Conservation (phyloP, 2,329 filamentous ascomycete genomes). For the Clarireedia sp. region DNA sequence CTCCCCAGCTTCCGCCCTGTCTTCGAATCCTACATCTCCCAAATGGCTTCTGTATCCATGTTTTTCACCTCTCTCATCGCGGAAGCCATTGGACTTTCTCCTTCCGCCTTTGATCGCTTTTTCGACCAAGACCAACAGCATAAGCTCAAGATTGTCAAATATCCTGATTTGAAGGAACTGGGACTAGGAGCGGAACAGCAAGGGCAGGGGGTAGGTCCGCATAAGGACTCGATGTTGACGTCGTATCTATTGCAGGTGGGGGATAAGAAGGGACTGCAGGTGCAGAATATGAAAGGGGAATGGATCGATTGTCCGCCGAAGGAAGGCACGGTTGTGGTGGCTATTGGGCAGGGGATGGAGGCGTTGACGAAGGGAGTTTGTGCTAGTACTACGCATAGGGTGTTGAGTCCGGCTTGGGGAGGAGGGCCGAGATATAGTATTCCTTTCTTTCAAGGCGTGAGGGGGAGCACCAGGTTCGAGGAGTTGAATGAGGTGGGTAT, state of each 20-base stretch:
- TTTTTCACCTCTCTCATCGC: slow-evolving; percentile 74
- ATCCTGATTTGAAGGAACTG: slow-evolving; percentile 62
- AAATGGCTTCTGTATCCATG: slow-evolving; percentile 65
- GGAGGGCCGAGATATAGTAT: slow-evolving; percentile 69
- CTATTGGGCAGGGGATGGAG: slow-evolving; percentile 81
- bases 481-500: slow-evolving; percentile 40
- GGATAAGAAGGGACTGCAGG: slow-evolving; percentile 68
- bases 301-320: slow-evolving; percentile 82
- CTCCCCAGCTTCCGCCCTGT: slow-evolving; percentile 61
- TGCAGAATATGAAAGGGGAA: slow-evolving; percentile 67
- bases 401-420: slow-evolving; percentile 64
- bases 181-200: slow-evolving; percentile 34
- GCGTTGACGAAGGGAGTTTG: slow-evolving; percentile 79
- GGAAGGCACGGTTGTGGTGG: slow-evolving; percentile 71
- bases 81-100: slow-evolving; percentile 68
- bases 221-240: slow-evolving; percentile 80
- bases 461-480: slow-evolving; percentile 70
- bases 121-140: slow-evolving; percentile 66
- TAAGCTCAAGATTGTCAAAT: slow-evolving; percentile 85
- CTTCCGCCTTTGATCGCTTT: slow-evolving; percentile 66
- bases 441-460: slow-evolving; percentile 84
- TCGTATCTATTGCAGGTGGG: slow-evolving; percentile 76
- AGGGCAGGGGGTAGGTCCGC: slow-evolving; percentile 63
- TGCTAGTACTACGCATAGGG: slow-evolving; percentile 73
- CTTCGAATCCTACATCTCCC: slow-evolving; percentile 67